phyloP scores from a whole-genome alignment of 2,329 filamentous ascomycete species.

The Botryotinia calthae region DNA sequence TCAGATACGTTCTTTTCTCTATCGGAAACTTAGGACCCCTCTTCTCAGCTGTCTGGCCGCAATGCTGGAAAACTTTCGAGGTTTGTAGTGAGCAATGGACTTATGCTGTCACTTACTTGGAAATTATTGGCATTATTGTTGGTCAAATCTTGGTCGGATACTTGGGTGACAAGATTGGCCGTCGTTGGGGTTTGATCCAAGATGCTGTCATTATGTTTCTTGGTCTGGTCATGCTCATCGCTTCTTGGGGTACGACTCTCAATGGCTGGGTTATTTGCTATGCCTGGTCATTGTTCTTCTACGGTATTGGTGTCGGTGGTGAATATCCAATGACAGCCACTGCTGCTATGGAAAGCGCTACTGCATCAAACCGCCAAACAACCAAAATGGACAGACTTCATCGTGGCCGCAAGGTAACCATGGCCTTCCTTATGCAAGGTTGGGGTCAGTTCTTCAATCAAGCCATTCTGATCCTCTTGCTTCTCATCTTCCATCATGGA shows the following conservation, averaged over 20 bases:
- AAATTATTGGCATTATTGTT: conserved; percentile 92
- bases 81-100: conserved; percentile 80
- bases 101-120: conserved; percentile 81
- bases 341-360: conserved; percentile 87
- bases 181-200: conserved; percentile 93
- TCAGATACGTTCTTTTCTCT: conserved; percentile 88
- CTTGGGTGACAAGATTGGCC: conserved; percentile 75
- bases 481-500: conserved; percentile 79
- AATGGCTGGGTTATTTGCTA: conserved; percentile 98
- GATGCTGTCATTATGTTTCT: conserved; percentile 93
- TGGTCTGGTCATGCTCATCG: conserved; percentile 86
- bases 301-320: conserved; percentile 72
- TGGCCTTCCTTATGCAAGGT: conserved; percentile 96
- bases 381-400: conserved; percentile 92
- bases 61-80: conserved; percentile 67
- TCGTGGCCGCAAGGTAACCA: conserved; percentile 92
- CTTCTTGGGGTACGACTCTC: conserved; percentile 80
- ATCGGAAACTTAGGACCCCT: conserved; percentile 90
- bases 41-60: conserved; percentile 70
- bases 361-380: conserved; percentile 81
- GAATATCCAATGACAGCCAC: conserved; percentile 98
- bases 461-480: conserved; percentile 77
- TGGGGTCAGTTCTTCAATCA: conserved; percentile 98
- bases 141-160: conserved; percentile 87
- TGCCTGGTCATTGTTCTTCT: conserved; percentile 91